Conservation (phyloP, 805 yeast genomes). For the Diddensiella transvaalensis region DNA sequence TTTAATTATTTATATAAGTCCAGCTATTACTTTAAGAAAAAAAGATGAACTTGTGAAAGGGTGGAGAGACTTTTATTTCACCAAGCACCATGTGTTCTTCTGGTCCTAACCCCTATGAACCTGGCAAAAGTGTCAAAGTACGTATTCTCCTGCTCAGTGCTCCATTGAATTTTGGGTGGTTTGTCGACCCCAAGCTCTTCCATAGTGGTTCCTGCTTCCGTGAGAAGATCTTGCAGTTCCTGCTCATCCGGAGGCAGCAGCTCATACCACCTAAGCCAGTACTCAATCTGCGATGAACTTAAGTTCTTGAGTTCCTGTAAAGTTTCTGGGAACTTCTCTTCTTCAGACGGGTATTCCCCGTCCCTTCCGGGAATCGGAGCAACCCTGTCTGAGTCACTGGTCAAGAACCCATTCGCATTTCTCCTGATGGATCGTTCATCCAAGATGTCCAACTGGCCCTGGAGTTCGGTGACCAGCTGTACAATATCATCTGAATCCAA, state of each 20-base stretch:
- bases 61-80: no score
- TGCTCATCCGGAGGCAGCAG: constrained; percentile 60
- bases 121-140: constrained; percentile 64
- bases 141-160: constrained; percentile 49
- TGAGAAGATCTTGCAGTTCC: constrained; percentile 51
- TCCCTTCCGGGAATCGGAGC: constrained; percentile 76
- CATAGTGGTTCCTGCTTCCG: constrained; percentile 25
- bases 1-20: no score
- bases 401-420: constrained; percentile 56
- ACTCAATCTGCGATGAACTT: constrained; percentile 44
- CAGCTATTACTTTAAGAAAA: no score
- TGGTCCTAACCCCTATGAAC: constrained; percentile 57
- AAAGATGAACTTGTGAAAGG: no score
- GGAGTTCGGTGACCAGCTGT: constrained; percentile 84
- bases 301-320: constrained; percentile 50
- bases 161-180: constrained; percentile 29
- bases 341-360: constrained; percentile 57
- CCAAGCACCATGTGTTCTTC: constrained; percentile 54
- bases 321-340: constrained; percentile 52
- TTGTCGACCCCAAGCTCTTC: constrained; percentile 42
- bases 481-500: constrained; percentile 81
- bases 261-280: constrained; percentile 70
- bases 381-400: constrained; percentile 41
- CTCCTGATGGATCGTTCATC: constrained; percentile 78
- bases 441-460: constrained; percentile 70